phyloP scores from a whole-genome alignment of 2,329 filamentous ascomycete species.

The Penicillium concentricum region DNA sequence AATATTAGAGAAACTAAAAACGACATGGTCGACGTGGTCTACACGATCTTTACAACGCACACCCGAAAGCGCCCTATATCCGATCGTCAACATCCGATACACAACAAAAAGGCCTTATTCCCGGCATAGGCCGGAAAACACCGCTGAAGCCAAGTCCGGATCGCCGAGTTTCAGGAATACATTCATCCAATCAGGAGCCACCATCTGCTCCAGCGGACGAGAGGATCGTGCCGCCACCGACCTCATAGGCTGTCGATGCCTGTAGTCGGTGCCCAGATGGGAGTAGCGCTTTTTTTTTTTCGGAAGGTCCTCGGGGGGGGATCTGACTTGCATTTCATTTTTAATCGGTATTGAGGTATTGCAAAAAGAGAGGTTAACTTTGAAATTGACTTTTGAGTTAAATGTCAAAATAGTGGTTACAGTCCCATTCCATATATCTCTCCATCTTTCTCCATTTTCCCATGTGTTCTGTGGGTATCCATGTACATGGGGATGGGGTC shows the following conservation, averaged over 20 bases:
- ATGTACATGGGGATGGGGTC: not conserved
- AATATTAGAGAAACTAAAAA: not conserved
- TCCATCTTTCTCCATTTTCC: constrained; percentile 7
- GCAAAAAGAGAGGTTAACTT: not conserved
- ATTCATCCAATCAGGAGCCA: constrained; percentile 24
- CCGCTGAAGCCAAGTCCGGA: constrained; percentile 23
- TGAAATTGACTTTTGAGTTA: constrained; percentile 2
- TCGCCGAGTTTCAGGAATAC: constrained; percentile 29
- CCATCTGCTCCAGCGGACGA: constrained; percentile 15
- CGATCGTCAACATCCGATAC: constrained; percentile 1
- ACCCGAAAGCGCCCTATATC: not conserved
- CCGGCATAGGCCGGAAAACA: constrained; percentile 28
- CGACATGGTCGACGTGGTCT: not conserved
- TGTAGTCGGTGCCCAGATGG: constrained; percentile 11
- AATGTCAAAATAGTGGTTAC: not conserved
- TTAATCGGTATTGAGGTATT: not conserved
- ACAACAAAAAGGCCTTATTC: not conserved
- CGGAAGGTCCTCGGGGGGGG: constrained; percentile 18
- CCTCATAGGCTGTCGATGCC: constrained; percentile 25
- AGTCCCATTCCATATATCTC: constrained; percentile 1
- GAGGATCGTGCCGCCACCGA: constrained; percentile 29
- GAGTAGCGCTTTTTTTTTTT: not conserved
- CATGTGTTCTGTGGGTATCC: constrained; percentile 9
- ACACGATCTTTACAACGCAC: not conserved
- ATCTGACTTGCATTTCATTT: constrained; percentile 2